A percentile compares a stretch with the other conserved stretches of the same genome.
Conservation (phyloP, 2,329 filamentous ascomycete species). For the Phialemoniopsis sp. region DNA sequence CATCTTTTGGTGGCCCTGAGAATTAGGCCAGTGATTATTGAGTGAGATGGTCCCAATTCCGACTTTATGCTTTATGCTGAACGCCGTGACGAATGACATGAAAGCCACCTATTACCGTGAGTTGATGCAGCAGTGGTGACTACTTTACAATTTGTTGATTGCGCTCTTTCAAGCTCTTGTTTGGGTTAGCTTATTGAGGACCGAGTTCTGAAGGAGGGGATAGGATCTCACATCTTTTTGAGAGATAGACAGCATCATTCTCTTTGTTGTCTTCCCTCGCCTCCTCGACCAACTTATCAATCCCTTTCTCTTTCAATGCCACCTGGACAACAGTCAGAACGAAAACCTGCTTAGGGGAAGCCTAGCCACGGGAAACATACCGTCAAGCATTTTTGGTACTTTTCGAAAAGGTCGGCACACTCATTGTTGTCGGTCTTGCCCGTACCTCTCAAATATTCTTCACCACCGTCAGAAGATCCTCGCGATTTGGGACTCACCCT, state of each 20-base stretch:
- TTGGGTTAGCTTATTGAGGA: not conserved
- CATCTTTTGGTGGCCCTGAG: too few species aligned
- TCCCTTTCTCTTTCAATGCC: slow-evolving; percentile 82
- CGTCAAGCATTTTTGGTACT: slow-evolving; percentile 82
- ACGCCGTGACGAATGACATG: too few species aligned
- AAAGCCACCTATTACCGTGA: too few species aligned
- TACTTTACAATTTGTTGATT: too few species aligned
- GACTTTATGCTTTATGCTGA: too few species aligned
- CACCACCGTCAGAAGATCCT: slow-evolving; percentile 3
- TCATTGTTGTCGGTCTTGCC: slow-evolving; percentile 73
- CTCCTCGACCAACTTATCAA: slow-evolving; percentile 89
- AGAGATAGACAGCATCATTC: slow-evolving; percentile 64
- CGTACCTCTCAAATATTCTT: slow-evolving; percentile 86
- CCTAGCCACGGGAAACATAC: slow-evolving; percentile 43
- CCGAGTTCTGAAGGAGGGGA: not conserved
- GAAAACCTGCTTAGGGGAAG: too few species aligned
- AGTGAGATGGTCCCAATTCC: too few species aligned
- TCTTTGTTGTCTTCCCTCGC: slow-evolving; percentile 86
- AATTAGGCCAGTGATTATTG: too few species aligned
- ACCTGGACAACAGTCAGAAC: slow-evolving; percentile 44
- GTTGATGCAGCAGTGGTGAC: too few species aligned
- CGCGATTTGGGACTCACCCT: too few species aligned
- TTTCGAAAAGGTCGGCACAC: slow-evolving; percentile 79
- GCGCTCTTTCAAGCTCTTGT: too few species aligned
- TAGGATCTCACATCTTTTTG: too few species aligned